Base-by-base conservation (phyloP, 306 rosid genomes). In the Lagenaria siceraria region DNA sequence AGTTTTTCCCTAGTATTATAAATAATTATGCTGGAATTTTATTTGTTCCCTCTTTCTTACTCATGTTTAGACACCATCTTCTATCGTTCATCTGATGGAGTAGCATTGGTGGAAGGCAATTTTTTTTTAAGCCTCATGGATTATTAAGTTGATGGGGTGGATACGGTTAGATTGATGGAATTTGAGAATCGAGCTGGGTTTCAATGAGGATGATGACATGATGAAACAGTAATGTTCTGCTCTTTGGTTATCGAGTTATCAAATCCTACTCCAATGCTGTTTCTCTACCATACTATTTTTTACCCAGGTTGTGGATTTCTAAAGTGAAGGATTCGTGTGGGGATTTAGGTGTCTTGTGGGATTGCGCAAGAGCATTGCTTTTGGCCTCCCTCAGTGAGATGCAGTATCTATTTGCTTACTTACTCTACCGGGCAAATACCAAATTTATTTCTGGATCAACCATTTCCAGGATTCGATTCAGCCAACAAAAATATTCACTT, bases 121-220 rank as follows among this genome's bases (percentile, higher is more conserved):
- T 8, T 2, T 8, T 55, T 55, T 96, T 8, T 93, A 29, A 88
- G 79, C 90, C 87, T 19, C 70, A 97, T 69, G 90, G 92, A 1
- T 75, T 90, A 84, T n/a, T 88, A 96, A 1, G 96, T 91, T 19
- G 93, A 90, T 86, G 90, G 2, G 36, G 80, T 83, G 85, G 91
- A 87, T 82, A 80, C 86, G 66, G 88, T 93, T 35, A 82, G 74
- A 6, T 85, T 82, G 0, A 54, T 88, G 88, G 85, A 55, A 21
- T 53, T 79, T 10, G 80, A 73, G 60, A 93, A 89, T 54, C 93
- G 84, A 77, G 27, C 86, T 79, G 89, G 77, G 56, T 80, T 24
- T 87, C 77, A 40, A 97, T 84, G 58, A 81, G 86, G 87, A 83
- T 81, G 64, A 88, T 89, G 96, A 75, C 84, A 29, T 85, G 74